Base-by-base conservation (phyloP, 192 early-diverging fungal genomes). In the Coemansia sp. region DNA sequence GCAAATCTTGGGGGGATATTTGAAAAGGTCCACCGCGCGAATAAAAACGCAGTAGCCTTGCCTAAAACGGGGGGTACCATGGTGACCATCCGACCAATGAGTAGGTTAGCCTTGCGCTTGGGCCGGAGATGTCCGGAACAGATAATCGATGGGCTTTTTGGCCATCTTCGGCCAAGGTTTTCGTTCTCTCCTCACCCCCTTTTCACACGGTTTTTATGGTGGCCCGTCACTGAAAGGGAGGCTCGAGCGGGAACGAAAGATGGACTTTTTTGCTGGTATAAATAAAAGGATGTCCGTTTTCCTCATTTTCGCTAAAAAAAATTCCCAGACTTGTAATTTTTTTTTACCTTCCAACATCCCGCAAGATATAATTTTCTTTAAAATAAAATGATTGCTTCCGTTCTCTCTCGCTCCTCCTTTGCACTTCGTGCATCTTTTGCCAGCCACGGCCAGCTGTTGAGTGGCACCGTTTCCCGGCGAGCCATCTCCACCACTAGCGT, bases 71-170 rank as follows among this genome's bases (percentile, higher is more conserved):
- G 9, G 7, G 16, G 21, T 36, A 38, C 30, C 30, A 59, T 59
- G 57, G 57, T 16, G 57, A 59, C 9, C 57, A 59, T 59, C 21
- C 34, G 18, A 59, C 57, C 57, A 59, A 59, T 59, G 12, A 26
- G 18, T 34, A 11, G 12, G 15, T 2, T 59, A 34, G 34, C 15
- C 26, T 59, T 34, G 44, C 18, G 56, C 35, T 14, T 59, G 26
- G 57, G 57, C 34, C 57, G 57, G 57, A 59, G 57, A 59, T 59
- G 57, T 59, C 57, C 57, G 57, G 57, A 36, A n/a, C 34, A 36
- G 57, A 59, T 59, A 36, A 59, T 59, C 57, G 57, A 59, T 59
- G 33, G 46, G 39, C n/a, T 45, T n/a, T 21, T 34, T 62, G 24
- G 20, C 23, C 24, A 45, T 21, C 30, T 6, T 11, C 16, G 18